Conservation (phyloP, 495 filamentous ascomycete species). For the Lasiosphaeria miniovina region DNA sequence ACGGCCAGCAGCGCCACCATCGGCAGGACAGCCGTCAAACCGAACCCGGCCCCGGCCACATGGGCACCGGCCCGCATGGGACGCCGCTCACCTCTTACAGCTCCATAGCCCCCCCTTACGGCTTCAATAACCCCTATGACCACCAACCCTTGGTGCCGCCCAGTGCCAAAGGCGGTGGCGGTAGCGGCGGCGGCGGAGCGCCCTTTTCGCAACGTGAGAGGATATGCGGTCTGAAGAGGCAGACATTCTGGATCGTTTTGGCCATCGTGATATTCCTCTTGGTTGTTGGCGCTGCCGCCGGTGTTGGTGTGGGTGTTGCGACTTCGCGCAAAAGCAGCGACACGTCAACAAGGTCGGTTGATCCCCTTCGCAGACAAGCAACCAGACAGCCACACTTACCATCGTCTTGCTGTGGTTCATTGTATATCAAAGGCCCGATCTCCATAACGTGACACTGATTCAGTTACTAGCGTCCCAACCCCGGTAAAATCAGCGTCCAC, state of each 20-base stretch:
- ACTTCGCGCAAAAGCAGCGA: constrained; percentile 2
- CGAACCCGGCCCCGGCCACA: not conserved
- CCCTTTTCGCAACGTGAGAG: not conserved
- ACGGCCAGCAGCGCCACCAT: not conserved
- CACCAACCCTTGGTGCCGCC: not conserved
- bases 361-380: no score
- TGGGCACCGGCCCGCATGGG: not conserved
- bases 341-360: constrained; percentile 11
- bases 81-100: not conserved
- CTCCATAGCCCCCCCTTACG: constrained; percentile 4
- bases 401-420: no score
- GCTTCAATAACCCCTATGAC: not conserved
- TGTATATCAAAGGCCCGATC: no score
- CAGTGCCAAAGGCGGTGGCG: not conserved
- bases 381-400: no score
- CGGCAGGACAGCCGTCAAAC: not conserved
- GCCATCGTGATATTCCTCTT: constrained; percentile 23
- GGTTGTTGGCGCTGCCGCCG: constrained; percentile 29
- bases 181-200: not conserved
- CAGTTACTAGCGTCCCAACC: not conserved
- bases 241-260: constrained; percentile 22
- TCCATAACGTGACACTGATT: no score
- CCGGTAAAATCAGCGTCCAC: constrained; percentile 1
- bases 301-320: constrained; percentile 31
- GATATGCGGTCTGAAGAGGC: constrained; percentile 16